These are phyloP conservation scores for thale cress (Arabidopsis thaliana) DNA, from an alignment of 345 rosid species.

Conservation along the genomic window DNA sequence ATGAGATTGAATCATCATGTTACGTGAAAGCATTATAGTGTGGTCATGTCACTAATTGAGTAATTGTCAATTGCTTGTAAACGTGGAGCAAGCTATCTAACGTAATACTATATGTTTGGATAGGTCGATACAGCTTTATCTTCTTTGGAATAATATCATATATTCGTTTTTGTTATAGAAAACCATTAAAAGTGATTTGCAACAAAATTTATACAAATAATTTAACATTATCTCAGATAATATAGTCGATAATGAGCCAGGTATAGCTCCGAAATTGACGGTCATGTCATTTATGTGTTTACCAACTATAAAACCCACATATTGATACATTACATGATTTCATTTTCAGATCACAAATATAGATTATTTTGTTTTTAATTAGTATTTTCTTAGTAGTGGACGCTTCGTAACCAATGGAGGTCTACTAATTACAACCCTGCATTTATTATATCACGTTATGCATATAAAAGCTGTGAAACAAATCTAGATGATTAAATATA, in stretches of 20 bases:
- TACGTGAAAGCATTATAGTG: slow-evolving; percentile 40
- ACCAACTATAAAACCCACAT: slow-evolving; percentile 2
- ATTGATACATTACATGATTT: slow-evolving; percentile 17
- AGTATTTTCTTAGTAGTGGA: not conserved
- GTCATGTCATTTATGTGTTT: slow-evolving; percentile 21
- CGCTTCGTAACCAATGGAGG: not conserved
- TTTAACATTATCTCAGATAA: not conserved
- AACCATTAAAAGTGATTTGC: slow-evolving; percentile 12
- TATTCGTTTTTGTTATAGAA: not conserved
- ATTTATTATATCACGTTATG: slow-evolving; percentile 2
- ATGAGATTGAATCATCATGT: slow-evolving; percentile 20
- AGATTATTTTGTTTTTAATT: not conserved
- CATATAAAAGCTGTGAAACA: not conserved
- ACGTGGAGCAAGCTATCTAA: slow-evolving; percentile 42
- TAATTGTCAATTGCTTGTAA: slow-evolving; percentile 39
- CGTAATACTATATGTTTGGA: slow-evolving; percentile 12
- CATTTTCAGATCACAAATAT: slow-evolving; percentile 9
- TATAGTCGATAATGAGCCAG: slow-evolving; percentile 19
- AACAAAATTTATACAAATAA: slow-evolving; percentile 8
- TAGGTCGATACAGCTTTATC: not conserved
- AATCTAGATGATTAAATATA: not conserved
- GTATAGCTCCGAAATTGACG: slow-evolving; percentile 16
- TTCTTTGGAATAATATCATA: not conserved
- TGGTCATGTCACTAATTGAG: slow-evolving; percentile 28
- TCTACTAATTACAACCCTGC: not conserved